These are phyloP conservation scores for Acanthamoeba lenticulata DNA, from an alignment of 208 protist genomes.

Conservation along the genomic window DNA sequence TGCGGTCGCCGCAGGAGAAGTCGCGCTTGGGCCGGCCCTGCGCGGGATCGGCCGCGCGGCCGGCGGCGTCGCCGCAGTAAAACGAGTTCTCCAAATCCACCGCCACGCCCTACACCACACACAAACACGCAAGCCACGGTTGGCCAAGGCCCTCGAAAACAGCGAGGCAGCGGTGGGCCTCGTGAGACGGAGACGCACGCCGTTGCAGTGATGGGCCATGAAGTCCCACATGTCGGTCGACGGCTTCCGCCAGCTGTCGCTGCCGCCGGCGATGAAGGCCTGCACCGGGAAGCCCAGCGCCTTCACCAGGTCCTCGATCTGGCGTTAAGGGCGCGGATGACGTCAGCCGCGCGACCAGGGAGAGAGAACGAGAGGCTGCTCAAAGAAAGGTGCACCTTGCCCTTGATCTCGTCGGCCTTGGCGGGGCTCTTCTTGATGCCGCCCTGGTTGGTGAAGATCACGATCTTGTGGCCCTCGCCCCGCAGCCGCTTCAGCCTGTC, in stretches of 20 bases:
- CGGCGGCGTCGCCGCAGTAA: conserved; percentile 94
- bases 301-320: neutral
- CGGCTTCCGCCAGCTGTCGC: conserved; percentile 93
- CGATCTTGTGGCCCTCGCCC: conserved; percentile 77
- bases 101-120: neutral
- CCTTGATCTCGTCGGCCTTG: conserved; percentile 74
- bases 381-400: conserved; percentile 76
- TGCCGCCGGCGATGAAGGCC: conserved; percentile 88
- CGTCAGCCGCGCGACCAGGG: neutral
- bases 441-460: conserved; percentile 94
- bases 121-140: neutral
- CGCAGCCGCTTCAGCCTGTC: neutral
- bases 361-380: neutral
- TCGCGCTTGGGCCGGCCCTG: conserved; percentile 87
- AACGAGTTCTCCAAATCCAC: conserved; percentile 83
- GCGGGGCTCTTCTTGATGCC: conserved; percentile 87
- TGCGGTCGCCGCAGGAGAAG: conserved; percentile 92
- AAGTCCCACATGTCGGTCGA: conserved; percentile 90
- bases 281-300: conserved; percentile 86
- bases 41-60: conserved; percentile 75
- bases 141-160: neutral
- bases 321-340: neutral
- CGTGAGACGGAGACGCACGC: neutral
- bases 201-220: conserved; percentile 82
- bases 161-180: neutral